A percentile compares a stretch with the other conserved stretches of the same genome.
Conservation (phyloP, 2,329 filamentous ascomycete genomes). For the Colletotrichum brevisporum region DNA sequence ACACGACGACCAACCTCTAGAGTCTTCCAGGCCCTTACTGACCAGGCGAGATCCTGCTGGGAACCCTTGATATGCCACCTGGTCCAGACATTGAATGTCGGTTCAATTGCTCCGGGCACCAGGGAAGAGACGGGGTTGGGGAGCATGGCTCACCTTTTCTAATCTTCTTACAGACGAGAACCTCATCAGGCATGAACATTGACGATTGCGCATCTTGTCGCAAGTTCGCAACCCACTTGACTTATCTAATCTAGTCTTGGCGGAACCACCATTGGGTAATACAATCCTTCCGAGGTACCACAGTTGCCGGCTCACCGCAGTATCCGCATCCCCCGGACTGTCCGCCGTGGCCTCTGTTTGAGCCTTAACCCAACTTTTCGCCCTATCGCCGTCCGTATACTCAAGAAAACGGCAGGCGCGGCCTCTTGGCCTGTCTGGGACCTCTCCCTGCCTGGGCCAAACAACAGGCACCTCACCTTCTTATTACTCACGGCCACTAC, state of each 20-base stretch:
- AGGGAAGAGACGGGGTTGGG: too few species aligned
- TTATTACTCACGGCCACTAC: background rate
- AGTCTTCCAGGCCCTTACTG: background rate
- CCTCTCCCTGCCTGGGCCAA: too few species aligned
- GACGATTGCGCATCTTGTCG: background rate
- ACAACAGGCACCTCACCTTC: background rate
- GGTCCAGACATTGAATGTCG: conserved; percentile 24
- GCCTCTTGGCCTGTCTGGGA: too few species aligned
- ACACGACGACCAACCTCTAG: background rate
- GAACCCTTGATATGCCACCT: conserved; percentile 14
- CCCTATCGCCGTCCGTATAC: too few species aligned
- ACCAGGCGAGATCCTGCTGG: background rate
- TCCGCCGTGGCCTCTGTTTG: conserved; percentile 16
- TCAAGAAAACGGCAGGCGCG: too few species aligned
- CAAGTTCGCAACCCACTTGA: background rate
- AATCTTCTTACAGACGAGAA: too few species aligned
- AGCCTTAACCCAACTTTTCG: conserved; percentile 17
- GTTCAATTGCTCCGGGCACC: conserved; percentile 27
- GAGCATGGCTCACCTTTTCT: too few species aligned
- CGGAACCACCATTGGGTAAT: conserved; percentile 34
- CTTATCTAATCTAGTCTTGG: conserved; percentile 39
- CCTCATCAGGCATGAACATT: too few species aligned
- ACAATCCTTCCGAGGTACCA: conserved; percentile 10
- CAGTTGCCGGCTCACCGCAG: conserved; percentile 5
- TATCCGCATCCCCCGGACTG: conserved; percentile 12